These are phyloP conservation scores for Cenchrus americanus DNA, from an alignment of 176 grass and related monocot species.

Conservation along the genomic window DNA sequence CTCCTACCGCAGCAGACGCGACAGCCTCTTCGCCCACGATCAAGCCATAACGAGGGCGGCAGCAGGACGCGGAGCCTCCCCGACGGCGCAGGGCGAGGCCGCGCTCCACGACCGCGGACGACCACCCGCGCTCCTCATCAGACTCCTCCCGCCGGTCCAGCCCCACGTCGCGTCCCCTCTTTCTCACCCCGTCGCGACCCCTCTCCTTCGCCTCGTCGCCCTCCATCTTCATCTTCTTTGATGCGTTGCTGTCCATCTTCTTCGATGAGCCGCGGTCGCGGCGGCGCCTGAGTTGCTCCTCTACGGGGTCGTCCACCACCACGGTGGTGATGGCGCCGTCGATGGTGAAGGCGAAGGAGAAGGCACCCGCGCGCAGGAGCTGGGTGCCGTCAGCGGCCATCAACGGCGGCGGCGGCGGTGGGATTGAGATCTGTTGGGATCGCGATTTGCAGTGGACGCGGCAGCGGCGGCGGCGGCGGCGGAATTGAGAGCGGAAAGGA, in stretches of 20 bases:
- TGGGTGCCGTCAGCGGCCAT: background rate
- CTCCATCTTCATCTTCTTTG: background rate
- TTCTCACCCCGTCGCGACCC: background rate
- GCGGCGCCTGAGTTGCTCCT: background rate
- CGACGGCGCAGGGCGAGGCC: constrained; percentile 18
- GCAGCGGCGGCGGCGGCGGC: too few species aligned
- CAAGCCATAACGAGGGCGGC: background rate
- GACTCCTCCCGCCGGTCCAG: background rate
- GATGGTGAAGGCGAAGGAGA: background rate
- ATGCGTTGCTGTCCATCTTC: background rate
- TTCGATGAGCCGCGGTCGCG: background rate
- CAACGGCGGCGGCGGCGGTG: background rate
- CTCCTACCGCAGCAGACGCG: background rate
- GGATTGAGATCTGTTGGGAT: background rate
- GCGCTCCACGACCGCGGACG: constrained; percentile 21
- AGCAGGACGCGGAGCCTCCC: background rate
- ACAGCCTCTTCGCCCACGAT: background rate
- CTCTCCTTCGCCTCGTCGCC: too few species aligned
- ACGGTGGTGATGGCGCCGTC: background rate
- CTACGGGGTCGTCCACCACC: background rate
- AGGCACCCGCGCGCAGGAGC: background rate
- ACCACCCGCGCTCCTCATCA: background rate
- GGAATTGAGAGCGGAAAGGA: too few species aligned
- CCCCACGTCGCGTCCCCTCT: too few species aligned
- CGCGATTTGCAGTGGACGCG: background rate